These are phyloP conservation scores for Ambrosia trifida DNA, from an alignment of 129 eudicot genomes.

Conservation along the genomic window DNA sequence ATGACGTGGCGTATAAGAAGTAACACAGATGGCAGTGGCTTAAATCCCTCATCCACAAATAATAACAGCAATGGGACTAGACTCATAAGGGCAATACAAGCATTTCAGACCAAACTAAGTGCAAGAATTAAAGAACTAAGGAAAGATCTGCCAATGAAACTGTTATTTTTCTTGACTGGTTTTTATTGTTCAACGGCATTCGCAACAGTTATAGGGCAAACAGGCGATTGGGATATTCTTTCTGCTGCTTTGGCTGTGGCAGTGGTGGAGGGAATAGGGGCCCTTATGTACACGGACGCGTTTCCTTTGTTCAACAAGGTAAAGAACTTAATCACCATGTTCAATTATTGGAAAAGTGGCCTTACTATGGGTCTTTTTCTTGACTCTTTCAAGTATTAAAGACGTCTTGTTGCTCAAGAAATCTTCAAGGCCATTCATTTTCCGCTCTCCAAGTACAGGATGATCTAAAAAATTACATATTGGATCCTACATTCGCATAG, in stretches of 20 bases:
- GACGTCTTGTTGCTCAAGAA: constrained; percentile 17
- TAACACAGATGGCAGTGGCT: constrained; percentile 46
- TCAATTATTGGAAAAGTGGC: constrained; percentile 89
- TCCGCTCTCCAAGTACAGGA: neutral
- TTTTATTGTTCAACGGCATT: constrained; percentile 90
- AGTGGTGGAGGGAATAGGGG: constrained; percentile 85
- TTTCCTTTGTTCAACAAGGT: constrained; percentile 43
- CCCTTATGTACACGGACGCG: constrained; percentile 70
- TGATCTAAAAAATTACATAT: neutral
- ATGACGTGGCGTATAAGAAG: constrained; percentile 52
- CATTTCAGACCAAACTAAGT: constrained; percentile 31
- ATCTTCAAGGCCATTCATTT: neutral
- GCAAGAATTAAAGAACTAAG: constrained; percentile 28
- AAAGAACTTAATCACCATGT: constrained; percentile 52
- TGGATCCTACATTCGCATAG: neutral
- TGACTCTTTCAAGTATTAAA: constrained; percentile 79
- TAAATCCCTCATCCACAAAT: constrained; percentile 46
- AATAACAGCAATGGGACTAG: constrained; percentile 53
- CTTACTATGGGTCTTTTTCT: constrained; percentile 77
- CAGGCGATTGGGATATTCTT: constrained; percentile 96
- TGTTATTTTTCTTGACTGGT: constrained; percentile 35
- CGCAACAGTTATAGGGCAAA: constrained; percentile 88
- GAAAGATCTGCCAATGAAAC: constrained; percentile 57
- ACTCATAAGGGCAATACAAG: constrained; percentile 50
- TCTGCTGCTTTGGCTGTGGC: constrained; percentile 82